Percentiles rank a stretch among this genome's conserved stretches.
phyloP scores from a whole-genome alignment of 495 filamentous ascomycete species.

The Cairneyella variabilis region DNA sequence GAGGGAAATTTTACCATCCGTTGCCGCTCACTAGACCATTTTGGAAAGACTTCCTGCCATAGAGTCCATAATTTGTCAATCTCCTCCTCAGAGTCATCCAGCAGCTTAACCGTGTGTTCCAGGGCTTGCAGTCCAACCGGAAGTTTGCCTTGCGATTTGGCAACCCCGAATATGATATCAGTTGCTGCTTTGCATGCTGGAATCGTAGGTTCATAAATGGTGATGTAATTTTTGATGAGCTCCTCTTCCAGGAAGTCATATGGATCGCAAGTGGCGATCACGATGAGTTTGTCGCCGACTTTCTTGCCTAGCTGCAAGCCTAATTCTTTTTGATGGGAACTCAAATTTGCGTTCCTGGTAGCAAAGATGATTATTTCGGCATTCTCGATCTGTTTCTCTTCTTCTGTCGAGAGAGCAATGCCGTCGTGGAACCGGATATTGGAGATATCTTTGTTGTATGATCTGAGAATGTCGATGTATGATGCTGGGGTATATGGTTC shows the following conservation, averaged over 20 bases:
- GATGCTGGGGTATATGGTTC: slow-evolving; percentile 31
- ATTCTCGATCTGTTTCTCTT: slow-evolving; percentile 31
- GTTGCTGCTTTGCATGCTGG: slow-evolving; percentile 41
- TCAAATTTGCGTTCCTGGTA: slow-evolving; percentile 41
- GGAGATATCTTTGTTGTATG: slow-evolving; percentile 22
- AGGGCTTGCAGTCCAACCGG: slow-evolving; percentile 29
- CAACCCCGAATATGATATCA: slow-evolving; percentile 38
- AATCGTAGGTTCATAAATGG: slow-evolving; percentile 46
- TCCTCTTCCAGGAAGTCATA: slow-evolving; percentile 45
- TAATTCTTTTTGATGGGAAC: slow-evolving; percentile 35
- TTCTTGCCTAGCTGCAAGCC: slow-evolving; percentile 33
- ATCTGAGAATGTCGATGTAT: slow-evolving; percentile 35
- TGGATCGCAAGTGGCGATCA: slow-evolving; percentile 43
- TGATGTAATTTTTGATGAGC: slow-evolving; percentile 40
- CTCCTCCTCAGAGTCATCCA: slow-evolving; percentile 29
- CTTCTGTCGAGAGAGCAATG: slow-evolving; percentile 27
- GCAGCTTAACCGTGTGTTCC: slow-evolving; percentile 11
- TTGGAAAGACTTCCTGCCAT: slow-evolving; percentile 42
- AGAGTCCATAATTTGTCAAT: slow-evolving; percentile 28
- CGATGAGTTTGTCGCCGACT: slow-evolving; percentile 29
- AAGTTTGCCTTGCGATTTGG: slow-evolving; percentile 31
- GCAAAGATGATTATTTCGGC: slow-evolving; percentile 41
- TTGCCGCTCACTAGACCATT: slow-evolving; percentile 32
- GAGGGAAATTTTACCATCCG: slow-evolving; percentile 30
- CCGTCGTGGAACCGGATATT: slow-evolving; percentile 35